Conservation (phyloP, 202 grass and related monocot genomes). For the Cymbopogon flexuosus region DNA sequence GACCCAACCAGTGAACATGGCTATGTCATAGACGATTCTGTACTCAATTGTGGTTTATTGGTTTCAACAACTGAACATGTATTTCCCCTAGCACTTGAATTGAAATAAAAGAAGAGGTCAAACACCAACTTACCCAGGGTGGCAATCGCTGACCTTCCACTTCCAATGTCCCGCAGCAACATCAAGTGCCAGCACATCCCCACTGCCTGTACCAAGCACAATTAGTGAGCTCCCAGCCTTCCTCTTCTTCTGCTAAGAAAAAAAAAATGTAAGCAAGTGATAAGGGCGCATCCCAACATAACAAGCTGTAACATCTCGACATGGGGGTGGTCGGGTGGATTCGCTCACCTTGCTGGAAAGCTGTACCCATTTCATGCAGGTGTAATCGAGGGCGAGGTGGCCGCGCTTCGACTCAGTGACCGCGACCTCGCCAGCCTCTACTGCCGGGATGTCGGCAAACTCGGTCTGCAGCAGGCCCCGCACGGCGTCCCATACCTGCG, state of each 20-base stretch:
- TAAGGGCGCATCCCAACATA: not conserved
- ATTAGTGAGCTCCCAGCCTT: constrained; percentile 71
- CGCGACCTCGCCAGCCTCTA: constrained; percentile 37
- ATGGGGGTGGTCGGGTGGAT: not conserved
- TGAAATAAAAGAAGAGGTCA: not conserved
- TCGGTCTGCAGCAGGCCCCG: constrained; percentile 75
- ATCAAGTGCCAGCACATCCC: constrained; percentile 82
- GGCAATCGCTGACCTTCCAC: constrained; percentile 78
- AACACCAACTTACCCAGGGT: constrained; percentile 63
- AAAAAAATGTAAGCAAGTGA: constrained; percentile 21
- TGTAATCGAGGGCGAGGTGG: constrained; percentile 94
- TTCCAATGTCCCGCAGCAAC: constrained; percentile 71
- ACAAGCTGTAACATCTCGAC: not conserved
- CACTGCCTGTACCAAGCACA: constrained; percentile 86
- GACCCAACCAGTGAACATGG: not conserved
- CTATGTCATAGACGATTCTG: not conserved
- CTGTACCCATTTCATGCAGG: constrained; percentile 96
- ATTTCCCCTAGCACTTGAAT: not conserved
- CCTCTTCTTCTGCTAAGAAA: constrained; percentile 58
- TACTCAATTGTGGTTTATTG: not conserved
- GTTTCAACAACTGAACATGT: constrained; percentile 9
- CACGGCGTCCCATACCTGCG: constrained; percentile 86
- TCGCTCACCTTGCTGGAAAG: constrained; percentile 60
- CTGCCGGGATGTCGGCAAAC: constrained; percentile 60
- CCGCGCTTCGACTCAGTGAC: constrained; percentile 52